Evolutionary conservation across 805 yeast species (phyloP), one percentile per base, ranked within the genome.

Genomic region (Wickerhamomyces tratensis): DNA sequence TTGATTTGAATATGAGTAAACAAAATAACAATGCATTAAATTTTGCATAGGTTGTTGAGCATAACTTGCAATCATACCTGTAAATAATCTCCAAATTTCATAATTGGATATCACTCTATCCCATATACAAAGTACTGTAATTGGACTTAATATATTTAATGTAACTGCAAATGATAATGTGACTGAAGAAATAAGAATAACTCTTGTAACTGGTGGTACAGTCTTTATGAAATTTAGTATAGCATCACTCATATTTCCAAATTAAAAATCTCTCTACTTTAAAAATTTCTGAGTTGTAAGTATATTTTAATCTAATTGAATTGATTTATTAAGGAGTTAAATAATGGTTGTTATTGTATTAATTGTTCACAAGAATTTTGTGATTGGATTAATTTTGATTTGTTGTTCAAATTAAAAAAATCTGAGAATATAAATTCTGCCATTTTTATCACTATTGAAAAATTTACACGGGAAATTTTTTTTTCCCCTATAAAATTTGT

Each of bases 1-100:
- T 14, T 77, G 77, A 48, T 70, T 68, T 37, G 81, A 72, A 57
- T 74, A 77, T 10, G 71, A 67, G 56, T 78, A 78, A 41, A 77
- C 63, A 64, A 76, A 70, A 53, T 78, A 78, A 11, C 76, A 67
- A 46, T 74, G 79, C 60, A 76, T 65, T 37, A 69, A 46, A 0
- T 71, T 71, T 40, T 63, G 68, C 67, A 69, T 63, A 31, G 71
- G 65, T 42, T 63, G 67, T 11, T 11, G 34, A 15, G 64, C 62
- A 41, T 61, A 59, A 2, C 65, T 59, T 2, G 76, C 64, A 39
- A 78, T 53, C 45, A 77, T 74, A 6, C 74, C 67, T 0, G 82
- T 70, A 37, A 76, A 58, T 9, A 71, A 52, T 36, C 79, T 59
- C 62, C 76, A 71, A 27, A 69, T 13, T 49, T 72, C 72, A 52